phyloP scores from a whole-genome alignment of 257 asterid genomes.

The Solanum virginianum region DNA sequence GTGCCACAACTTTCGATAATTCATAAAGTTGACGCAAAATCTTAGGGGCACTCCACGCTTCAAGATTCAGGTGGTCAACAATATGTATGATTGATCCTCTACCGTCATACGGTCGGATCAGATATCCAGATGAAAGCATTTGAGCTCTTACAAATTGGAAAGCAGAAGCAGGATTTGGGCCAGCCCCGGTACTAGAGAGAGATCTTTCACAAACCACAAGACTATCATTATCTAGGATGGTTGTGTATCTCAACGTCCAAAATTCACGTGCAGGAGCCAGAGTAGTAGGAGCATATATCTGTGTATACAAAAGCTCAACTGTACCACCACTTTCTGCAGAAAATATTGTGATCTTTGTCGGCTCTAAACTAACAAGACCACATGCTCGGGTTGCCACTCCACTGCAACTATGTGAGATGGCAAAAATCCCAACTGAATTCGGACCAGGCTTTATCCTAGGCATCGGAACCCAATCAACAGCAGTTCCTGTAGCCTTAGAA shows the following conservation, averaged over 20 bases:
- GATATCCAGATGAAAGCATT: conserved; percentile 84
- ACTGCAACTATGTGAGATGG: too few species aligned
- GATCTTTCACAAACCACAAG: conserved; percentile 99
- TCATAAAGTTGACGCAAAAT: conserved; percentile 91
- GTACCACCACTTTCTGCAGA: too few species aligned
- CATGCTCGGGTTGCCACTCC: conserved; percentile 99
- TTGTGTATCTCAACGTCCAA: too few species aligned
- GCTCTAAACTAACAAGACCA: conserved; percentile 97
- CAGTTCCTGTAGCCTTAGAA: conserved; percentile 99
- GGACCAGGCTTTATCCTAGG: conserved; percentile 99
- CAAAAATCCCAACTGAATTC: conserved; percentile 99
- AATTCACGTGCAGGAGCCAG: too few species aligned
- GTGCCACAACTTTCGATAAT: conserved; percentile 80
- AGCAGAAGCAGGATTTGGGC: conserved; percentile 62
- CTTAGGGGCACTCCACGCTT: conserved; percentile 98
- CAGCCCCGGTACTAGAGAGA: conserved; percentile 86
- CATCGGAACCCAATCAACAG: conserved; percentile 99
- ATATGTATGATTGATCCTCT: conserved; percentile 97
- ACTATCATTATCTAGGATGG: too few species aligned
- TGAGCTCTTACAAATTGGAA: conserved; percentile 85
- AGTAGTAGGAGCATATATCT: too few species aligned
- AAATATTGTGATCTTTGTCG: too few species aligned
- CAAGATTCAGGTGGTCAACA: conserved; percentile 80
- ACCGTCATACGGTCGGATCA: conserved; percentile 88
- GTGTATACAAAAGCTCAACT: too few species aligned